Percentiles rank a stretch among this genome's conserved stretches.
Evolutionary conservation across 805 yeast species (phyloP).

Genomic region (Candida tammaniensis): DNA sequence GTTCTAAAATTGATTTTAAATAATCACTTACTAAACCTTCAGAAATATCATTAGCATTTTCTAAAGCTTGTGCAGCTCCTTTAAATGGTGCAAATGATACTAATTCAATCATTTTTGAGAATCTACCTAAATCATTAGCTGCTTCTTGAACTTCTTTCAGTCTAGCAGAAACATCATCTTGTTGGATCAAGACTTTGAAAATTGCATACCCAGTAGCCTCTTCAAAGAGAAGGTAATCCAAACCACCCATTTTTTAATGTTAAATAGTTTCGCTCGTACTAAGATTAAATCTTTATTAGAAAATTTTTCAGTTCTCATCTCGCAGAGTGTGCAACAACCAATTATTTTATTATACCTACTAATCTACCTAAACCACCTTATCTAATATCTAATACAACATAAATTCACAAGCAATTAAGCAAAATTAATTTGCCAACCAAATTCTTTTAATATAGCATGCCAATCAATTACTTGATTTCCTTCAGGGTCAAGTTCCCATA

Average conservation of each 20-base stretch:
- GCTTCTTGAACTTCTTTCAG: slow-evolving; percentile 93
- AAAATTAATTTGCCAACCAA: slow-evolving; percentile 80
- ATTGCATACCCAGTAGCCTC: slow-evolving; percentile 98
- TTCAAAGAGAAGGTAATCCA: slow-evolving; percentile 92
- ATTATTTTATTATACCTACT: not conserved
- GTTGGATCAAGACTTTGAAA: slow-evolving; percentile 90
- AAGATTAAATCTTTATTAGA: too few species aligned
- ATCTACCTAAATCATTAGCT: slow-evolving; percentile 76
- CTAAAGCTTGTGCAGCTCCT: slow-evolving; percentile 99
- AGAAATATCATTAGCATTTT: slow-evolving; percentile 95
- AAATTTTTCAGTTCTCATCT: slow-evolving; percentile 11
- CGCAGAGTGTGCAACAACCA: not conserved
- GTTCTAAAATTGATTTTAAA: slow-evolving; percentile 82
- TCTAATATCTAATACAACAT: not conserved
- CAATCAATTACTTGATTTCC: slow-evolving; percentile 71
- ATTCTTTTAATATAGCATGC: slow-evolving; percentile 59
- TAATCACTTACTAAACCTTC: slow-evolving; percentile 95
- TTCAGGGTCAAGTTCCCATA: slow-evolving; percentile 46
- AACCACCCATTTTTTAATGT: slow-evolving; percentile 50
- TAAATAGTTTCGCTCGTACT: too few species aligned
- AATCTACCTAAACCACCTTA: not conserved
- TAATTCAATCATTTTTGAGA: slow-evolving; percentile 89
- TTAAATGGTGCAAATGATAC: slow-evolving; percentile 97
- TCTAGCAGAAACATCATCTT: slow-evolving; percentile 90
- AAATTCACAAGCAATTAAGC: slow-evolving; percentile 49